Percentiles rank a stretch among this genome's conserved stretches.
Conservation (phyloP, 1,284 basidiomycete species). For the Pseudozyma tsukubaensis region DNA sequence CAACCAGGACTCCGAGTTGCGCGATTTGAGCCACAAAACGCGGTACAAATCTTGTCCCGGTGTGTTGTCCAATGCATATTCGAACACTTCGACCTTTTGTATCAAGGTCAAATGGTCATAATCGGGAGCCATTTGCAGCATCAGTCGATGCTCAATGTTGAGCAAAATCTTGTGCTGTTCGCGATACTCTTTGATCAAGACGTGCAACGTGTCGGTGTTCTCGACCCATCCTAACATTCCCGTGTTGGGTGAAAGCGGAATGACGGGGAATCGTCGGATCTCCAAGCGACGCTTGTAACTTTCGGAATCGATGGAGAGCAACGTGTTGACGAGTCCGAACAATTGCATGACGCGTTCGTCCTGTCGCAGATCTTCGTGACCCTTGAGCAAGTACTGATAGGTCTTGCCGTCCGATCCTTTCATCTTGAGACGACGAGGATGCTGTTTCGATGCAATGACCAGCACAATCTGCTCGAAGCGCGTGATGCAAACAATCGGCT, state of each 20-base stretch:
- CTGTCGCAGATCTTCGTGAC: constrained; percentile 98
- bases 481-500: constrained; percentile 86
- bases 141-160: constrained; percentile 97
- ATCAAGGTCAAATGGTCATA: constrained; percentile 94
- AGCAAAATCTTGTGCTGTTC: constrained; percentile 82
- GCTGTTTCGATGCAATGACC: constrained; percentile 98
- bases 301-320: constrained; percentile 90
- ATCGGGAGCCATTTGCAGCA: constrained; percentile 99
- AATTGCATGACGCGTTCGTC: constrained; percentile 99
- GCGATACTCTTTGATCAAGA: constrained; percentile 82
- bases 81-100: constrained; percentile 99
- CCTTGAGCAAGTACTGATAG: constrained; percentile 93
- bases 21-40: constrained; percentile 94
- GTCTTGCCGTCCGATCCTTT: constrained; percentile 93
- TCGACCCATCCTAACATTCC: constrained; percentile 96
- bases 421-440: constrained; percentile 88
- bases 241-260: constrained; percentile 94
- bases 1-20: constrained; percentile 96
- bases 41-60: constrained; percentile 99
- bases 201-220: constrained; percentile 97
- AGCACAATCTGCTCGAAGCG: constrained; percentile 71
- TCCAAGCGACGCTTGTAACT: constrained; percentile 96
- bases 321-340: constrained; percentile 95
- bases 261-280: constrained; percentile 93
- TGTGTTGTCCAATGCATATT: constrained; percentile 98